Base-by-base conservation (phyloP, 805 yeast genomes). In the Lipomyces orientalis region DNA sequence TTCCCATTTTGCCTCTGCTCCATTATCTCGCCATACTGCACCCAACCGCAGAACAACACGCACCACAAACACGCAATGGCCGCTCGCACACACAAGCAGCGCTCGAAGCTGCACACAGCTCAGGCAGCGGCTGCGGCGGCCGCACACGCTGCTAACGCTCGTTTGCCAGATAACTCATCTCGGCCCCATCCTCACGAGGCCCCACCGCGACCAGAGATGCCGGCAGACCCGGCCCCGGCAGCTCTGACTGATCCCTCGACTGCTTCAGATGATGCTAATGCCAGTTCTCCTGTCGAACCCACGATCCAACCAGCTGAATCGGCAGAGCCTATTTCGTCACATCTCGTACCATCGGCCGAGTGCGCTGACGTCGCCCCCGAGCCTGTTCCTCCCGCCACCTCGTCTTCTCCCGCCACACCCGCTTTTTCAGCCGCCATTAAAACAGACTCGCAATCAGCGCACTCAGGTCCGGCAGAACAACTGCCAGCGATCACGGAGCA, bases 51-150 rank as follows among this genome's bases (percentile, higher is more conserved):
- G 43, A 37, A 37, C 16, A 37, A 9, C 49, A 19, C 22, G 22
- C 1, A 16, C 49, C 16, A 43, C 22, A n/a, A 43, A 19, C 49
- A 43, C 49, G 22, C 55, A 31, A 59, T 59, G 62, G 62, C 62
- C 46, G 62, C 62, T 33, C 37, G 62, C 22, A 25, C 62, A 16
- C 49, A 43, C 46, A 59, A 59, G 56, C 62, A 59, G 55, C 60
- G 60, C 49, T 58, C 60, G 60, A 58, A 58, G 60, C 52, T 58
- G 25, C 51, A 58, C 54, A 43, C 58, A 19, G 60, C 46, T 1
- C 49, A 31, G 31, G 37, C 54, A 9, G 35, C 60, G 19, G 62
- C 54, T 7, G 62, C 62, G n/a, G 55, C 35, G 35, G 62, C 62
- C 34, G 54, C 59, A 9, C 39, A 33, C 12, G 59, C 46, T 56